Evolutionary conservation across 2,329 filamentous ascomycete species (phyloP), one percentile per base, ranked within the genome.

Genomic region (Fusarium zealandicum): DNA sequence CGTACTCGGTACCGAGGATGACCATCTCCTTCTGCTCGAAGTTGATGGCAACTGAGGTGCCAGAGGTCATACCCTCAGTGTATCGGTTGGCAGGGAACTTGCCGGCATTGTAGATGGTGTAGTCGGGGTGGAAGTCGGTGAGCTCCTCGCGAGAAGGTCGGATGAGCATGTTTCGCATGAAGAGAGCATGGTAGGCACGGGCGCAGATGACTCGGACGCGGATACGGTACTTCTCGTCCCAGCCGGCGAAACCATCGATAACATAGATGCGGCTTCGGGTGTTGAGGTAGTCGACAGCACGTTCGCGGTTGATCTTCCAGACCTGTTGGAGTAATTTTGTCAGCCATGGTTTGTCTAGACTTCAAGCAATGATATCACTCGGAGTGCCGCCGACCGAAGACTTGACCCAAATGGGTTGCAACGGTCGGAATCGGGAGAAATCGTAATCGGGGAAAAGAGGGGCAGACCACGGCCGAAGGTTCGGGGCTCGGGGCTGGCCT

Each of bases 151-250:
- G 86, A 46, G 88, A 82, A 61, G 95, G 95, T 69, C 95, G 90
- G 82, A 99, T 99, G 73, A 99, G 90, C 95, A 99, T 99, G 85
- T 99, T 99, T 74, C 93, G 91, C 95, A 99, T 99, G 87, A 99
- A 99, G 64, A 99, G 87, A 60, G 95, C 95, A 85, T 99, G 95
- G 85, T 99, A 99, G 78, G 95, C 95, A 75, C 95, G 93, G 66
- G 95, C 95, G 81, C 95, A 99, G 73, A 99, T 93, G 64, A 99
- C 93, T 72, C 95, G 93, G 70, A 99, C 95, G 71, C 88, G 90
- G 80, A 99, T 98, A 67, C 93, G 86, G 84, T 99, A 99, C 77
- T 95, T 93, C 82, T 96, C 89, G 70, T 99, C 95, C 95, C 95
- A 99, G 76, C 95, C 95, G 66, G 95, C 95, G 75, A 89, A 99